These are phyloP conservation scores for Xerocomus potaroensis DNA, from an alignment of 768 basidiomycete species.

Conservation along the genomic window DNA sequence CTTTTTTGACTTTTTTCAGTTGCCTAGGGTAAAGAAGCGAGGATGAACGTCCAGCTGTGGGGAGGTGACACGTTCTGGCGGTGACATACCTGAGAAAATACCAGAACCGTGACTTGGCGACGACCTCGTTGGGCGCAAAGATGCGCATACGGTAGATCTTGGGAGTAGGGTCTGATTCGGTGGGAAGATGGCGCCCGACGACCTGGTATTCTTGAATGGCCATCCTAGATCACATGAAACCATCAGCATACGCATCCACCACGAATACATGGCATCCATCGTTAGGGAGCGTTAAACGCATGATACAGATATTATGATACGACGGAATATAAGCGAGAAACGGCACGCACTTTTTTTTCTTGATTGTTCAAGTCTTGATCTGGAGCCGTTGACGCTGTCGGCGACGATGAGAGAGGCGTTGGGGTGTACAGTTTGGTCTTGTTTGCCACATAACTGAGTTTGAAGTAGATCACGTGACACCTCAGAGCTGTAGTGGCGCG, in stretches of 20 bases:
- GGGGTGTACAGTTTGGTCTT: conserved; percentile 24
- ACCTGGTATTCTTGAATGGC: conserved; percentile 91
- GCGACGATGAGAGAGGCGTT: conserved; percentile 17
- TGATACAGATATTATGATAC: background rate
- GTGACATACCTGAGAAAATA: conserved; percentile 87
- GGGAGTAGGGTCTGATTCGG: conserved; percentile 86
- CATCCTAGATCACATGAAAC: conserved; percentile 45
- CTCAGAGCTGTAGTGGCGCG: too few relatives aligned
- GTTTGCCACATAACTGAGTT: conserved; percentile 17
- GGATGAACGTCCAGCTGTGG: background rate
- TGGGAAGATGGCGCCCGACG: conserved; percentile 95
- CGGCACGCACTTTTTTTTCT: conserved; percentile 32
- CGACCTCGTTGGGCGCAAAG: conserved; percentile 97
- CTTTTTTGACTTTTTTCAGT: conserved; percentile 99
- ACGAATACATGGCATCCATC: conserved; percentile 31
- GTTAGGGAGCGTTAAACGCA: background rate
- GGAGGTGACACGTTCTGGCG: background rate
- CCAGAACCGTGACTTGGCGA: conserved; percentile 99
- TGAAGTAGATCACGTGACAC: conserved; percentile 5
- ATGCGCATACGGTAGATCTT: conserved; percentile 99
- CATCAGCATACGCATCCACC: conserved; percentile 21
- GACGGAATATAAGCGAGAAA: background rate
- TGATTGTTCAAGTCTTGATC: conserved; percentile 17
- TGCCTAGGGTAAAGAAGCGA: conserved; percentile 53
- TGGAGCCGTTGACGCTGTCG: conserved; percentile 27